Percentiles rank a stretch among this genome's conserved stretches.
phyloP scores from a whole-genome alignment of 192 early-diverging fungal genomes.

The Podila horticola region DNA sequence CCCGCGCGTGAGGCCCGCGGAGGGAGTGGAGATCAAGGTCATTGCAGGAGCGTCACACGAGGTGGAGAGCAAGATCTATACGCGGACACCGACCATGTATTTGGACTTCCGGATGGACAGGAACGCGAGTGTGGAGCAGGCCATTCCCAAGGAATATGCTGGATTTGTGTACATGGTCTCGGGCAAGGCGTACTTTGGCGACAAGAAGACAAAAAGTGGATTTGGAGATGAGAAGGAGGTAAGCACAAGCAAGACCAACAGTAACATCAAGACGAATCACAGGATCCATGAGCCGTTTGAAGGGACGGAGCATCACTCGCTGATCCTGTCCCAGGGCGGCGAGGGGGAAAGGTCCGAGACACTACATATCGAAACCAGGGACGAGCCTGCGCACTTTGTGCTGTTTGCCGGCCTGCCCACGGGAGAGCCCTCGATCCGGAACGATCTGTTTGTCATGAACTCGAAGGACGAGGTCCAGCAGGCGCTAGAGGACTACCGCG shows the following conservation, averaged over 20 bases:
- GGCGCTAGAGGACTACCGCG: constrained; percentile 67
- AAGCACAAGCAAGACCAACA: constrained; percentile 41
- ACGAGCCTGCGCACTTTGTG: constrained; percentile 28
- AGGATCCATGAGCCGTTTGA: constrained; percentile 21
- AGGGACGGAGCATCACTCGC: constrained; percentile 26
- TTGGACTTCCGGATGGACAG: constrained; percentile 77
- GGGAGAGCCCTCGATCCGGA: constrained; percentile 69
- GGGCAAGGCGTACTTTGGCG: constrained; percentile 65
- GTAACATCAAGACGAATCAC: constrained; percentile 6
- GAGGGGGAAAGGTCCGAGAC: constrained; percentile 11
- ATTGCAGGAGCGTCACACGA: constrained; percentile 88
- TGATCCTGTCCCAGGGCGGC: constrained; percentile 22
- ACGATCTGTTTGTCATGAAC: constrained; percentile 77
- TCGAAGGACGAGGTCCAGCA: constrained; percentile 58
- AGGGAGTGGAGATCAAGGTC: constrained; percentile 76
- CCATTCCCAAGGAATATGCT: constrained; percentile 63
- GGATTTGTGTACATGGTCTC: constrained; percentile 73
- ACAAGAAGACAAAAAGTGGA: constrained; percentile 31
- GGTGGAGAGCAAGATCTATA: constrained; percentile 73
- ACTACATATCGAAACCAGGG: constrained; percentile 16
- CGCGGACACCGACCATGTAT: constrained; percentile 83
- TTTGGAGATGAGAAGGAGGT: constrained; percentile 56
- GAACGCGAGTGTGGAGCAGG: constrained; percentile 63
- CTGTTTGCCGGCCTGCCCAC: constrained; percentile 29
- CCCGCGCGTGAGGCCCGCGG: constrained; percentile 63